Percentiles rank a stretch among this genome's conserved stretches.
These are phyloP conservation scores for Aaosphaeria arxii DNA, from an alignment of 2,329 filamentous ascomycete genomes.

Conservation along the genomic window DNA sequence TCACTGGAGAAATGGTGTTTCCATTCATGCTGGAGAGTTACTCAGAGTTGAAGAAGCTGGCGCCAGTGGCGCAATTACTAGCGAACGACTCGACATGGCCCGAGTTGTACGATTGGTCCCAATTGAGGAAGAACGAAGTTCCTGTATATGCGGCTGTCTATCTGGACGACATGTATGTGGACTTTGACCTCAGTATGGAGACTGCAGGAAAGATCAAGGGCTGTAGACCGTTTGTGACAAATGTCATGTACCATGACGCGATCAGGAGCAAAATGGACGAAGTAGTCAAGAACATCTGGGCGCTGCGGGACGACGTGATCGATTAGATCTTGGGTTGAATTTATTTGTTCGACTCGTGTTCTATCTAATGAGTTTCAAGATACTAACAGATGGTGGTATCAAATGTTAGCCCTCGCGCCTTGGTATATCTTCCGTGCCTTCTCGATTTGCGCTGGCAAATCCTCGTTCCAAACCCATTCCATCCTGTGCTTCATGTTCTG, in stretches of 20 bases:
- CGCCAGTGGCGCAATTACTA: conserved; percentile 66
- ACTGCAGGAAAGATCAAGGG: conserved; percentile 73
- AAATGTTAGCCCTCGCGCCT: conserved; percentile 7
- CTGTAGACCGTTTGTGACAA: conserved; percentile 80
- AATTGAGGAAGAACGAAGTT: conserved; percentile 73
- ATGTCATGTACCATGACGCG: conserved; percentile 83
- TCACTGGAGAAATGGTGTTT: conserved; percentile 92
- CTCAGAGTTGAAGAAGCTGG: conserved; percentile 68
- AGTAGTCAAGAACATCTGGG: conserved; percentile 73
- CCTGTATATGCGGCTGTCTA: conserved; percentile 84
- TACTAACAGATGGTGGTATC: not conserved
- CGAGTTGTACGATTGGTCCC: conserved; percentile 69
- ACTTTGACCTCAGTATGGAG: conserved; percentile 68
- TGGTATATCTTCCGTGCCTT: conserved; percentile 27
- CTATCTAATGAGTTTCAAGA: not conserved
- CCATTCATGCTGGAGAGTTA: conserved; percentile 82
- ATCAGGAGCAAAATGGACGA: conserved; percentile 71
- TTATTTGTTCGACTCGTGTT: not conserved
- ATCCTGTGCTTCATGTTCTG: conserved; percentile 28
- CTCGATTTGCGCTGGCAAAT: conserved; percentile 33
- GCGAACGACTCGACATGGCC: conserved; percentile 70
- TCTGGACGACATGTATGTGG: conserved; percentile 89
- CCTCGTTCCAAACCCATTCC: conserved; percentile 42
- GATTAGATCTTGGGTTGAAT: conserved; percentile 39
- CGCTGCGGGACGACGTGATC: conserved; percentile 67